These are phyloP conservation scores for Urtica urens DNA, from an alignment of 306 rosid species.

Conservation along the genomic window DNA sequence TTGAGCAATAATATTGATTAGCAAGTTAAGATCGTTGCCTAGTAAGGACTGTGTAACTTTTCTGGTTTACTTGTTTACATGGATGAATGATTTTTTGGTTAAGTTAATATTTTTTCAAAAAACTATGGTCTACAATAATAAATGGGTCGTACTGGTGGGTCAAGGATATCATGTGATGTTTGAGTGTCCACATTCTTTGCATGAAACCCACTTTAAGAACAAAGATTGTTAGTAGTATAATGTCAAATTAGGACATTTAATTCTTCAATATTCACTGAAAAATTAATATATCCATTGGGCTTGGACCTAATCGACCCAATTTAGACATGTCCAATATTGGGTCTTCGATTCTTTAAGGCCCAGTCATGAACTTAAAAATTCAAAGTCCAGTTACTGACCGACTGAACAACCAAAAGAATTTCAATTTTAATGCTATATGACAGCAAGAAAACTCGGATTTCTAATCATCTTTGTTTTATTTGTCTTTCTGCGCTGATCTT, in stretches of 20 bases:
- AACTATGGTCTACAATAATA: not conserved
- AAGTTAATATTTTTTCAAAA: not conserved
- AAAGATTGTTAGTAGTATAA: not conserved
- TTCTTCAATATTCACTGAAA: not conserved
- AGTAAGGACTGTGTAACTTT: not conserved
- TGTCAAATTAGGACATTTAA: not conserved
- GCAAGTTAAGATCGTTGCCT: too few species aligned
- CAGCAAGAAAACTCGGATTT: too few species aligned
- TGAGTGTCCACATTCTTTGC: conserved; percentile 18
- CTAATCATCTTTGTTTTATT: too few species aligned
- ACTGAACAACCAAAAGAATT: too few species aligned
- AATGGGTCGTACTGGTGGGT: conserved; percentile 7
- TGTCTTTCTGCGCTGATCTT: too few species aligned
- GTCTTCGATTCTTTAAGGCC: too few species aligned
- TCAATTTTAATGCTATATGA: too few species aligned
- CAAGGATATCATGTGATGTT: conserved; percentile 25
- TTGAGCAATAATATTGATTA: too few species aligned
- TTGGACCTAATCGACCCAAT: too few species aligned
- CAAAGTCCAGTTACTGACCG: too few species aligned
- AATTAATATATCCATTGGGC: not conserved
- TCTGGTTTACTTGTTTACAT: not conserved
- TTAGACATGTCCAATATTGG: too few species aligned
- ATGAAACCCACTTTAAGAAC: conserved; percentile 9
- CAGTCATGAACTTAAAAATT: too few species aligned
- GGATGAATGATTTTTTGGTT: not conserved